Evolutionary conservation across 805 yeast species (phyloP), one percentile per base, ranked within the genome.

Genomic region (Hanseniaspora pseudoguilliermondii): DNA sequence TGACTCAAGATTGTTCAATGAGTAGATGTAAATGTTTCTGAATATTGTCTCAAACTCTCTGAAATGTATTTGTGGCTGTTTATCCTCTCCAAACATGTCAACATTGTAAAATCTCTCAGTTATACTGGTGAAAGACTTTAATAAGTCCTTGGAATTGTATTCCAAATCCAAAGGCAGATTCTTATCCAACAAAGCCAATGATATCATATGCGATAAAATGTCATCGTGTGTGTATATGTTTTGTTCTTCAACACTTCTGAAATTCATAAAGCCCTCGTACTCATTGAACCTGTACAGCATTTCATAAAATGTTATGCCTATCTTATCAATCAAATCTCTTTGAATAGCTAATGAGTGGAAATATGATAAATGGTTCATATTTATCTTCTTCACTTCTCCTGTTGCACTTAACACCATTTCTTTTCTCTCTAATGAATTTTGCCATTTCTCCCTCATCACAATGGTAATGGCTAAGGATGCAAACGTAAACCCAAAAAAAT

Each of bases 41-140:
- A 53, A 38, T 18, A 53, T 53, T 1, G 56, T 46, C 32, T 53
- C 56, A 53, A 53, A 53, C 13, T 53, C 56, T 38, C 48, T 44
- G 27, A 53, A 46, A 23, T 53, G 56, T 11, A 53, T 53, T 15
- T 53, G 48, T n/a, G 56, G 56, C 20, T 53, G 56, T 39, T 39
- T 44, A 5, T 53, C 40, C 5, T 53, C 41, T 18, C 48, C 49
- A 53, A 53, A 53, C 27, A 34, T 46, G 18, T 53, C 50, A 11
- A 43, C 50, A 29, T 46, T 44, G 25, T 53, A 53, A 39, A 53
- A 53, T 46, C 56, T 53, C 21, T 46, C 56, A 3, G 46, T 36
- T 10, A 53, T 41, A 9, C 34, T 53, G 21, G 32, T 46, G 25
- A 53, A 53, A 20, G 50, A 29, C 34, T 53, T 46, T 13, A 53